Evolutionary conservation across 768 basidiomycete genomes (phyloP).

Genomic region (Lactifluus volemus): DNA sequence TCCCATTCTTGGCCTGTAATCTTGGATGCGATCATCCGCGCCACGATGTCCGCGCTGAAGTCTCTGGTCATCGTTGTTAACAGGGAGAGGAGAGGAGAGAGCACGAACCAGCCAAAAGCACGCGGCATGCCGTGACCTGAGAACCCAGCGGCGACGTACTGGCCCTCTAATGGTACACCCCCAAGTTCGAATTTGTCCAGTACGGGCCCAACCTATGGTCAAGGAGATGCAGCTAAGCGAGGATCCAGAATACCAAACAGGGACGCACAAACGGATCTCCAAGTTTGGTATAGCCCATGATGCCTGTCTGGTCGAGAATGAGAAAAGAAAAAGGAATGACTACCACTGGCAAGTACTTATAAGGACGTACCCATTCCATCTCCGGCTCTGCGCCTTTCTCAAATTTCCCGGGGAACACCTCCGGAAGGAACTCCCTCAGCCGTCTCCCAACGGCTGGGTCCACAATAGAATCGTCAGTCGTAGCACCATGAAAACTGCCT

Average conservation of each 20-base stretch:
- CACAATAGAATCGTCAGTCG: conserved; percentile 39
- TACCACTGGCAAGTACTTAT: not conserved
- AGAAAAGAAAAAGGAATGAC: not conserved
- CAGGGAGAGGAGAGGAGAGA: not conserved
- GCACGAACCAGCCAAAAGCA: conserved; percentile 55
- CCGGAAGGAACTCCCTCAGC: conserved; percentile 53
- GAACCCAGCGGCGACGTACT: conserved; percentile 67
- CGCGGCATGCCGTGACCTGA: conserved; percentile 78
- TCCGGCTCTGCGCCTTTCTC: conserved; percentile 45
- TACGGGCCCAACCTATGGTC: conserved; percentile 53
- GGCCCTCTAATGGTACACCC: conserved; percentile 37
- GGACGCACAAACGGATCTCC: conserved; percentile 59
- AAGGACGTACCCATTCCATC: conserved; percentile 54
- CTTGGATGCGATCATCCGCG: conserved; percentile 48
- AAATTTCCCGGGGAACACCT: conserved; percentile 47
- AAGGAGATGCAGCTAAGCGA: not conserved
- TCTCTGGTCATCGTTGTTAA: not conserved
- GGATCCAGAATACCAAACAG: not conserved
- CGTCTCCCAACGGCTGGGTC: conserved; percentile 38
- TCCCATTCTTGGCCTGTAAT: conserved; percentile 38
- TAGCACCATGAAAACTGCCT: conserved; percentile 39
- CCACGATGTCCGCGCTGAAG: conserved; percentile 52
- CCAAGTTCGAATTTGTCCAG: conserved; percentile 23
- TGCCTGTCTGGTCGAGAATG: conserved; percentile 52
- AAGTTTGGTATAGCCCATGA: conserved; percentile 64